These are phyloP conservation scores for Spatholobus suberectus DNA, from an alignment of 306 rosid species.

Conservation along the genomic window DNA sequence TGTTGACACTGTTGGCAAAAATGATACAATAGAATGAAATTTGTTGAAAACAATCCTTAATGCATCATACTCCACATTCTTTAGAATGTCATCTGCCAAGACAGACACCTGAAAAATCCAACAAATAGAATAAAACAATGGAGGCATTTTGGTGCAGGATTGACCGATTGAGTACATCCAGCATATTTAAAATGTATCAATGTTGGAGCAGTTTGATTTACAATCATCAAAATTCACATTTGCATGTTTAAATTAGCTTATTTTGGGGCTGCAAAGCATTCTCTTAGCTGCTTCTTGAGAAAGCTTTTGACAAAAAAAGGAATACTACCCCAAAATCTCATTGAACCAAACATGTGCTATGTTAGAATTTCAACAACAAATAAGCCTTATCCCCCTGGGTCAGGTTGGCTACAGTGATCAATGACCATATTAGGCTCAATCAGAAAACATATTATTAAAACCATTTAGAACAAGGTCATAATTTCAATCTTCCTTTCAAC, in stretches of 20 bases:
- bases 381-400: neutral
- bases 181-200: conserved; percentile 14
- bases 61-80: conserved; percentile 94
- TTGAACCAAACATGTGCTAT: conserved; percentile 4
- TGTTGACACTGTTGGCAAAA: conserved; percentile 78
- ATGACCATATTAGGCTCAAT: conserved; percentile 1
- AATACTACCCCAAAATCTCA: neutral
- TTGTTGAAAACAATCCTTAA: conserved; percentile 84
- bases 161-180: neutral
- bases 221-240: conserved; percentile 26
- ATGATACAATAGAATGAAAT: conserved; percentile 82
- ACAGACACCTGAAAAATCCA: conserved; percentile 79
- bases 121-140: conserved; percentile 23
- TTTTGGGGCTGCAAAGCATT: neutral
- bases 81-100: conserved; percentile 89
- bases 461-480: neutral
- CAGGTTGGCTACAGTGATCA: conserved; percentile 6
- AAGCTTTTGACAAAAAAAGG: neutral
- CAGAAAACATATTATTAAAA: neutral
- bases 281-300: neutral
- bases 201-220: neutral
- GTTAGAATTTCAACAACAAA: conserved; percentile 3
- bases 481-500: conserved; percentile 15
- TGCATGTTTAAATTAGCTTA: neutral
- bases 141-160: neutral